Evolutionary conservation across 257 asterid species (phyloP).

Genomic region (Petunia secreta): DNA sequence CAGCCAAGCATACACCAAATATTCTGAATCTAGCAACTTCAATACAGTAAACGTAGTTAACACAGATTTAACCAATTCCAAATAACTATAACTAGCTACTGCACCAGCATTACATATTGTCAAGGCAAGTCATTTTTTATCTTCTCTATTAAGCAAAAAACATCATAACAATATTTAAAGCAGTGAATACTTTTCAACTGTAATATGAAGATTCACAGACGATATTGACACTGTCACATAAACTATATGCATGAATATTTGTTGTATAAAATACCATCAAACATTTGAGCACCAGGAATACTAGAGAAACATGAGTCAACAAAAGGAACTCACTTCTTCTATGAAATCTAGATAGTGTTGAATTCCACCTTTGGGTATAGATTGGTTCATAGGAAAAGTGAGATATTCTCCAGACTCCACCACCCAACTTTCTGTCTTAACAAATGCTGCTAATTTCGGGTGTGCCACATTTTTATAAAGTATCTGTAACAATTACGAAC

Average conservation of each 20-base stretch:
- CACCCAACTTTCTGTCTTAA: slow-evolving; percentile 75
- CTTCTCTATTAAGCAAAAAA: slow-evolving; percentile 5
- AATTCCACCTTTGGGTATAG: slow-evolving; percentile 69
- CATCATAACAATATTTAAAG: background rate
- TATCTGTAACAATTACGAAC: slow-evolving; percentile 53
- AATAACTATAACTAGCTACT: slow-evolving; percentile 15
- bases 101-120: background rate
- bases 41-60: background rate
- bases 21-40: slow-evolving; percentile 14
- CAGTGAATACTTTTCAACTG: too few relatives aligned
- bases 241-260: background rate
- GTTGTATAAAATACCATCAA: background rate
- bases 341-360: slow-evolving; percentile 81
- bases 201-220: slow-evolving; percentile 14
- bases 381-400: slow-evolving; percentile 62
- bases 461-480: slow-evolving; percentile 83
- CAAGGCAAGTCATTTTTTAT: slow-evolving; percentile 6
- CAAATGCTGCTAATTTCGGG: slow-evolving; percentile 75
- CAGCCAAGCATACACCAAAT: background rate
- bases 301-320: slow-evolving; percentile 9
- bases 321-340: slow-evolving; percentile 69
- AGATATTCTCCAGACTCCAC: slow-evolving; percentile 80
- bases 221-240: background rate
- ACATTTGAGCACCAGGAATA: slow-evolving; percentile 3
- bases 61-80: background rate